phyloP scores from a whole-genome alignment of 2,329 filamentous ascomycete genomes.

The Ophiocordyceps camponoti-rufipedis region DNA sequence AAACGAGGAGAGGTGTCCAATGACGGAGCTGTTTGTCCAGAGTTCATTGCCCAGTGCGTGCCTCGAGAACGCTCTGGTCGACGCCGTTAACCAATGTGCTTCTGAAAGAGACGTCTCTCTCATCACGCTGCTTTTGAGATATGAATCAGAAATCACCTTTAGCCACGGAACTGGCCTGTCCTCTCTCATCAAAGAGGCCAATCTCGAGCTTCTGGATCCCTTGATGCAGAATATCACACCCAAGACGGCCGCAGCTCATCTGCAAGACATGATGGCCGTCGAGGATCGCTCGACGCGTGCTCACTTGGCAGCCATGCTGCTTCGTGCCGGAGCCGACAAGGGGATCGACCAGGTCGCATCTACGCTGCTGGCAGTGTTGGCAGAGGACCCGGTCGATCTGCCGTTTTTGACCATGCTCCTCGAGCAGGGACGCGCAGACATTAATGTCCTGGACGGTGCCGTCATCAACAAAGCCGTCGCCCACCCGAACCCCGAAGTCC shows the following conservation, averaged over 20 bases:
- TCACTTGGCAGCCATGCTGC: slow-evolving; percentile 27
- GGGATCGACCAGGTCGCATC: slow-evolving; percentile 22
- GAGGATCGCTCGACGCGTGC: slow-evolving; percentile 22
- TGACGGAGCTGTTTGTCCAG: slow-evolving; percentile 30
- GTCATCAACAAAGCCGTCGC: slow-evolving; percentile 21
- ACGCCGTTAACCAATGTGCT: slow-evolving; percentile 29
- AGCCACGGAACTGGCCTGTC: slow-evolving; percentile 30
- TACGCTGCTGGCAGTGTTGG: slow-evolving; percentile 23
- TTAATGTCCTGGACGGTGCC: slow-evolving; percentile 28
- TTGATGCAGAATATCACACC: slow-evolving; percentile 28
- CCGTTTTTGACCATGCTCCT: slow-evolving; percentile 29
- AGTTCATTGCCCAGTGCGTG: slow-evolving; percentile 26
- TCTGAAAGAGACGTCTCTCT: slow-evolving; percentile 29
- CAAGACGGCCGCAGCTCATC: slow-evolving; percentile 25
- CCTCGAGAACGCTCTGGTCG: slow-evolving; percentile 30
- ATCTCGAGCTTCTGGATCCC: slow-evolving; percentile 24
- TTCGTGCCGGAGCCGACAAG: slow-evolving; percentile 24
- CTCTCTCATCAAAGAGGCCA: slow-evolving; percentile 27
- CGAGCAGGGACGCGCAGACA: slow-evolving; percentile 30
- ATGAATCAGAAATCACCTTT: slow-evolving; percentile 35
- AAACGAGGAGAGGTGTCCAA: slow-evolving; percentile 23
- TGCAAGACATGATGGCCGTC: slow-evolving; percentile 28
- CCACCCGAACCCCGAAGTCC: slow-evolving; percentile 26
- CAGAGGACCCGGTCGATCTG: slow-evolving; percentile 28
- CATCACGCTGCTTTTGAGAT: slow-evolving; percentile 30